Base-by-base conservation (phyloP, 352 stramenopile species). In the Blastocystis sp. region DNA sequence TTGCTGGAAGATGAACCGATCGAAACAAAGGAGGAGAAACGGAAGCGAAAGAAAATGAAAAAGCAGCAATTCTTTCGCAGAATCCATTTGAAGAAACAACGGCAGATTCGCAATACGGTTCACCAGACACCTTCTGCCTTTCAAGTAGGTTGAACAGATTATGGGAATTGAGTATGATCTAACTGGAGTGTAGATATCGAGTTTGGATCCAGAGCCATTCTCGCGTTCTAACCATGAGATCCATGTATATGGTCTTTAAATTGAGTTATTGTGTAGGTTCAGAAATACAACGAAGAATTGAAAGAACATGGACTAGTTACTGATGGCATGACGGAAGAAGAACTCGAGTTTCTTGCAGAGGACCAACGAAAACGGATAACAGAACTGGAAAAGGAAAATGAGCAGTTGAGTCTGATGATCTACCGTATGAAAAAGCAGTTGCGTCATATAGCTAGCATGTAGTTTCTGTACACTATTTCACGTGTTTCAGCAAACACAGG, bases 351-450 rank as follows among this genome's bases (percentile, higher is more conserved):
- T 16, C 1, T 74, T 46, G 63, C 43, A 21, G 35, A n/a, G 29
- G 21, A 43, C 1, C 63, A 51, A 21, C 5, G 42, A n/a, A 37
- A 74, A 32, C 63, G 63, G 5, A 24, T 74, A 14, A 9, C 24
- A n/a, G 63, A 74, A 43, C 21, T 74, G 63, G 63, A 74, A 46
- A 37, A 52, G 32, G n/a, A 74, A 0, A 43, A 74, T 35, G 63
- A 74, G 0, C 63, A 74, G 32, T 0, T 74, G 63, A 37, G 32
- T 4, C 63, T 52, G 24, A 51, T 46, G 27, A 74, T 74, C 11
- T 74, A 74, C 32, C 63, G 63, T 9, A 54, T 74, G 32, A 74
- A 74, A 32, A 74, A 51, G 6, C 63, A 74, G 32, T 27, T 74
- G 7, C 35, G 42, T 37, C 35, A 37, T 46, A 74, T 74, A 54